phyloP scores from a whole-genome alignment of 305 asterid genomes.

The Solanum hybrid region DNA sequence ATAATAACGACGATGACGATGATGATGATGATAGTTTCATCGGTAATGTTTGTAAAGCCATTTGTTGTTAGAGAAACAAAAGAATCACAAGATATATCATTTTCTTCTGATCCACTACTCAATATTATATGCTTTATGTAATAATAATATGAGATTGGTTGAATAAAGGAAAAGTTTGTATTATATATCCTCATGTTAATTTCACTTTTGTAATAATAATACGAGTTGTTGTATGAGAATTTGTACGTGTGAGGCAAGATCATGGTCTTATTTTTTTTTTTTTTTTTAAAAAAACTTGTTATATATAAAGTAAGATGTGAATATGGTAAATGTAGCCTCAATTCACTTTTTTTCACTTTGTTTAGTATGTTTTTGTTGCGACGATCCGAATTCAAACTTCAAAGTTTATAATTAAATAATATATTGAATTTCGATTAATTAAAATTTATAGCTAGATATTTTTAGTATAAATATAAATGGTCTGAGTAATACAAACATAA shows the following conservation, averaged over 20 bases:
- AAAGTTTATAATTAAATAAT: too few species aligned
- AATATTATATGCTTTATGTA: background rate
- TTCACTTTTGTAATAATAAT: background rate
- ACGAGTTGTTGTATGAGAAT: background rate
- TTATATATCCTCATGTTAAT: background rate
- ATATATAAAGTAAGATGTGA: background rate
- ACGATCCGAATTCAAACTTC: background rate
- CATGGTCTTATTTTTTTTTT: background rate
- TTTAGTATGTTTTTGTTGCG: too few species aligned
- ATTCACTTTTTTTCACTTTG: background rate
- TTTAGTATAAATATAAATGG: background rate
- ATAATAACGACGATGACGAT: background rate
- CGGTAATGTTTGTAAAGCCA: background rate
- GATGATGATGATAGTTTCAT: background rate
- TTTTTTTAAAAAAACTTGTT: background rate
- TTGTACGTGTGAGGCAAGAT: background rate
- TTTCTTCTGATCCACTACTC: background rate
- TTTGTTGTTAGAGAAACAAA: background rate
- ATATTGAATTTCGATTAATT: background rate
- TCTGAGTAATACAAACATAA: background rate
- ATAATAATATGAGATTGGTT: background rate
- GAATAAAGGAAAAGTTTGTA: background rate
- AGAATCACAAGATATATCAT: background rate
- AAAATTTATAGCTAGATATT: too few species aligned
- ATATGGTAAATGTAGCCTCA: background rate